phyloP scores from a whole-genome alignment of 805 yeast species.

The Pichia californica region DNA sequence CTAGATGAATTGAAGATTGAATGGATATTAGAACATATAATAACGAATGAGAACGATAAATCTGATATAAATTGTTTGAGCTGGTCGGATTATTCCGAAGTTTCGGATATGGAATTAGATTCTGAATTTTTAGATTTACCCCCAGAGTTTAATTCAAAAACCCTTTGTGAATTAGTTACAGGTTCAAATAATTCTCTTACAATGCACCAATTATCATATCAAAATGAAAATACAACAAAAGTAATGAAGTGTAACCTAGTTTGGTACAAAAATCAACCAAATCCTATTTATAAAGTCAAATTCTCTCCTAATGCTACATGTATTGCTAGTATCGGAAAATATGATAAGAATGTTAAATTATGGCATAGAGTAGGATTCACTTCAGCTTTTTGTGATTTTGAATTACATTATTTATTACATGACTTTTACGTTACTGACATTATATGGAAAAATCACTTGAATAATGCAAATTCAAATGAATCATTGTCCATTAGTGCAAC shows the following conservation, averaged over 20 bases:
- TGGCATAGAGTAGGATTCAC: slow-evolving; percentile 76
- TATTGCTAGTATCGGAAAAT: slow-evolving; percentile 56
- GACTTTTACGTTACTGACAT: slow-evolving; percentile 48
- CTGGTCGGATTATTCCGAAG: slow-evolving; percentile 32
- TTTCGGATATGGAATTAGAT: slow-evolving; percentile 22
- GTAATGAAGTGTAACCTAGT: slow-evolving; percentile 21
- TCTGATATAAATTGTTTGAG: slow-evolving; percentile 25
- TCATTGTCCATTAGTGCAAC: not conserved
- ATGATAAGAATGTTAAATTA: slow-evolving; percentile 63
- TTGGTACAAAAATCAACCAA: slow-evolving; percentile 52
- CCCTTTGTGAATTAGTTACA: slow-evolving; percentile 47
- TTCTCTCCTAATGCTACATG: slow-evolving; percentile 64
- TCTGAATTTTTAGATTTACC: slow-evolving; percentile 27
- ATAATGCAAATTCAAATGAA: slow-evolving; percentile 3
- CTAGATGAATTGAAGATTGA: slow-evolving; percentile 25
- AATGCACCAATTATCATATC: slow-evolving; percentile 44
- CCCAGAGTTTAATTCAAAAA: slow-evolving; percentile 30
- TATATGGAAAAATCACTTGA: slow-evolving; percentile 43
- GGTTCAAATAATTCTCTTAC: slow-evolving; percentile 49
- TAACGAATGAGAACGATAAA: slow-evolving; percentile 19
- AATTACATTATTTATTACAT: slow-evolving; percentile 62
- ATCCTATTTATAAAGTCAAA: slow-evolving; percentile 49
- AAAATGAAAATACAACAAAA: slow-evolving; percentile 15
- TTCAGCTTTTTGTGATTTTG: slow-evolving; percentile 56
- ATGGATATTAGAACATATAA: slow-evolving; percentile 27